phyloP scores from a whole-genome alignment of 1,139 yeast genomes.

The Hanseniaspora uvarum region DNA sequence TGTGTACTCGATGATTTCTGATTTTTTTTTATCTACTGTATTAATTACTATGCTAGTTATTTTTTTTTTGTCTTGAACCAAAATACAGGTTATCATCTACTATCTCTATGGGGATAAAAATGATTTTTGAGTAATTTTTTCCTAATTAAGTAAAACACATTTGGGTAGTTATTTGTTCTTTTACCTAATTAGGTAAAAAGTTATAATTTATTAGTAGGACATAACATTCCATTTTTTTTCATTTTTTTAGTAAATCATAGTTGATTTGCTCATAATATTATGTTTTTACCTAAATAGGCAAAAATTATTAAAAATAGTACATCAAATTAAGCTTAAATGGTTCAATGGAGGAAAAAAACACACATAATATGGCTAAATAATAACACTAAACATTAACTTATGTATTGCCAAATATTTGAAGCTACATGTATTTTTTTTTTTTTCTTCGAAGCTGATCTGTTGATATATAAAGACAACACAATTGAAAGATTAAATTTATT shows the following conservation, averaged over 20 bases:
- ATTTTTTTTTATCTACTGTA: neutral
- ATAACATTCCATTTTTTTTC: neutral
- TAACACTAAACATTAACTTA: neutral
- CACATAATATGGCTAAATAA: neutral
- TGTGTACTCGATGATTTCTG: neutral
- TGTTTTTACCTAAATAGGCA: slow-evolving; percentile 15
- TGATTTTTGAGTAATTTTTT: neutral
- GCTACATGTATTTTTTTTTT: neutral
- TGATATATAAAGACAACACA: neutral
- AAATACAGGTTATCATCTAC: neutral
- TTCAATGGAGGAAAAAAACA: neutral
- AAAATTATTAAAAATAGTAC: neutral
- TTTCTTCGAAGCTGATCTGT: neutral
- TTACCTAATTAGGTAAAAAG: slow-evolving; percentile 12
- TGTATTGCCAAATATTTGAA: neutral
- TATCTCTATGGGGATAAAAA: neutral
- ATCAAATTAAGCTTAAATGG: neutral
- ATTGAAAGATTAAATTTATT: neutral
- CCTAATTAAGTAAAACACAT: slow-evolving; percentile 8
- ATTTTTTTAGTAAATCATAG: neutral
- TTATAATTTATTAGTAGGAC: neutral
- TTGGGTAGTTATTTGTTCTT: neutral
- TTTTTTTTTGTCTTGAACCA: neutral
- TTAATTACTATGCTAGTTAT: neutral
- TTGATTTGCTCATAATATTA: neutral